Base-by-base conservation (phyloP, 805 yeast species). In the Grigorovia yakushimaensis region DNA sequence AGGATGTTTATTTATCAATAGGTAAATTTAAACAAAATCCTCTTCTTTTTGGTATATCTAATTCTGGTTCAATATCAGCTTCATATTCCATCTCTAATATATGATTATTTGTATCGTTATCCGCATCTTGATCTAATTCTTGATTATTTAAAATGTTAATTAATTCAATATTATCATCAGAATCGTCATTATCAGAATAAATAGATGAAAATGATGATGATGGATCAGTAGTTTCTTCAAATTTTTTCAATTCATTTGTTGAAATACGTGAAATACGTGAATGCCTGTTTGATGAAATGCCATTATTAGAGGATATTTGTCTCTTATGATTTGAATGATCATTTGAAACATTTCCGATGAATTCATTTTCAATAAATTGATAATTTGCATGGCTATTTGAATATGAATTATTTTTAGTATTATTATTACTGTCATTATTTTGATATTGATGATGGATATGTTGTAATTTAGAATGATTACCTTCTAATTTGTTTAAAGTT, bases 241-340 rank as follows among this genome's bases (percentile, higher is more conserved):
- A 54, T 43, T 49, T 52, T 46, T 55, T 52, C 36, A 60, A 50
- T 23, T 59, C 61, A 30, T 44, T 45, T 27, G 54, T 54, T 5
- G 63, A 57, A 7, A 60, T 55, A 39, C 62, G 52, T 11, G 61
- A 53, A 39, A 60, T 54, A 43, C 64, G 51, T 15, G 24, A 20
- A 17, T 39, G 43, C 18, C 23, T 23, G 17, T 40, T 40, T 23
- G 18, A 9, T 23, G 42, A 23, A 9, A 13, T 6, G 8, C 9
- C 19, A 10, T 23, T 27, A 13, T 10, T 27, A 3, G 33, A 10
- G 11, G 17, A 33, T 33, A 39, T 17, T 39, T 39, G 24, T 24
- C 33, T 27, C 33, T 27, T 27, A 7, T 27, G 13, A 15, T 27
- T 15, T 27, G 33, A 27, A 27, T 27, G 4, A 15, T 15, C 13